Percentiles rank a stretch among this genome's conserved stretches.
phyloP scores from a whole-genome alignment of 192 early-diverging fungal species.

The Linnemannia exigua region DNA sequence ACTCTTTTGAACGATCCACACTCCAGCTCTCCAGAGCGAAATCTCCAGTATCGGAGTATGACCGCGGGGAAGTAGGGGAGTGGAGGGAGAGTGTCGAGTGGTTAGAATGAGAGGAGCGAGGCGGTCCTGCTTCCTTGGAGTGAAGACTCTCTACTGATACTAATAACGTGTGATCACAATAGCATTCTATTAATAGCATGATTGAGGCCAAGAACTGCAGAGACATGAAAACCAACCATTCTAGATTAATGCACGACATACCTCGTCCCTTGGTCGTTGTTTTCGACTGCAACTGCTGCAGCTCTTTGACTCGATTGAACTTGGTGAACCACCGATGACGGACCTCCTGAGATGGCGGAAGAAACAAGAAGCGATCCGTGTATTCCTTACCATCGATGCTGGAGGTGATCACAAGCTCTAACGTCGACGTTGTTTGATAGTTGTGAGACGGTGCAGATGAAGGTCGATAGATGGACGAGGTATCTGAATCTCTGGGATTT shows the following conservation, averaged over 20 bases:
- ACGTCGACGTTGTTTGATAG: constrained; percentile 36
- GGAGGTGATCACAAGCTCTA: constrained; percentile 39
- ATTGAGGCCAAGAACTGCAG: background rate
- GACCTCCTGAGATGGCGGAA: constrained; percentile 48
- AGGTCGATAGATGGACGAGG: constrained; percentile 38
- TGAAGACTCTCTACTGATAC: constrained; percentile 37
- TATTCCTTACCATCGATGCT: constrained; percentile 38
- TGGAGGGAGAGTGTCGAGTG: constrained; percentile 24
- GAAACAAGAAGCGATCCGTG: constrained; percentile 33
- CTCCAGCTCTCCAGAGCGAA: constrained; percentile 29
- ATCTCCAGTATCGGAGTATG: constrained; percentile 1
- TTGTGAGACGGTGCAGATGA: constrained; percentile 4
- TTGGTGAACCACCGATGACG: constrained; percentile 49
- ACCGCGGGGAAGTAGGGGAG: constrained; percentile 29
- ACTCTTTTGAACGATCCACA: constrained; percentile 23
- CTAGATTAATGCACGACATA: background rate
- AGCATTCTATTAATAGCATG: background rate
- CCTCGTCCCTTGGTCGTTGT: constrained; percentile 28
- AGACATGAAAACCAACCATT: background rate
- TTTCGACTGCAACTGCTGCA: constrained; percentile 15
- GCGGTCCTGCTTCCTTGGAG: constrained; percentile 15
- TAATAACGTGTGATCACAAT: background rate
- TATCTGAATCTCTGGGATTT: constrained; percentile 16
- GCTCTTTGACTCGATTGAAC: constrained; percentile 40
- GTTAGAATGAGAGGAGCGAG: constrained; percentile 21